Conservation (phyloP, 768 basidiomycete genomes). For the Podaxis sp. region DNA sequence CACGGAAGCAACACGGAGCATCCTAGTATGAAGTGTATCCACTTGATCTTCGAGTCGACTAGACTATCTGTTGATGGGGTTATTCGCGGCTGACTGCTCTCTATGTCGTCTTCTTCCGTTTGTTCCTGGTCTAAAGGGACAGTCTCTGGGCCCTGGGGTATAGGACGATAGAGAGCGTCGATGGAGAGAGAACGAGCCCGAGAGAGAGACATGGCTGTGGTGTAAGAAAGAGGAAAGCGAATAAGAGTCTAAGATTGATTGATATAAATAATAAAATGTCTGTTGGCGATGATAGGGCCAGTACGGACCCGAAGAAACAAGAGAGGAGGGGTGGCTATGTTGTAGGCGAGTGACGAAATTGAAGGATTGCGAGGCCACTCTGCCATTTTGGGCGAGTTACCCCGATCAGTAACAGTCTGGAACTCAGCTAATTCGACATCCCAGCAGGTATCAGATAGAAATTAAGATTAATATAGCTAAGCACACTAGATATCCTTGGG, state of each 20-base stretch:
- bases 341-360: neutral
- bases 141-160: constrained; percentile 18
- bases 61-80: constrained; percentile 27
- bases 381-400: neutral
- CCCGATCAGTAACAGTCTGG: neutral
- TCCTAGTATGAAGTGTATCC: constrained; percentile 74
- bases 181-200: constrained; percentile 6
- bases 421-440: too few species aligned
- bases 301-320: neutral
- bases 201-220: neutral
- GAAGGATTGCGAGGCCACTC: neutral
- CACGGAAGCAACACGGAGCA: constrained; percentile 82
- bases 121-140: constrained; percentile 15
- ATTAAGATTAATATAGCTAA: neutral
- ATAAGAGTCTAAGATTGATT: neutral
- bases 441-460: neutral
- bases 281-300: neutral
- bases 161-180: constrained; percentile 24
- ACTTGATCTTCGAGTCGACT: constrained; percentile 47
- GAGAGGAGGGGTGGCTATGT: neutral
- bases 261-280: neutral
- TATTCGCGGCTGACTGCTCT: constrained; percentile 4
- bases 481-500: constrained; percentile 32
- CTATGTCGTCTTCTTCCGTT: constrained; percentile 15
- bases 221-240: neutral